These are phyloP conservation scores for Pythium sukuiense DNA, from an alignment of 352 stramenopile genomes.

Conservation along the genomic window DNA sequence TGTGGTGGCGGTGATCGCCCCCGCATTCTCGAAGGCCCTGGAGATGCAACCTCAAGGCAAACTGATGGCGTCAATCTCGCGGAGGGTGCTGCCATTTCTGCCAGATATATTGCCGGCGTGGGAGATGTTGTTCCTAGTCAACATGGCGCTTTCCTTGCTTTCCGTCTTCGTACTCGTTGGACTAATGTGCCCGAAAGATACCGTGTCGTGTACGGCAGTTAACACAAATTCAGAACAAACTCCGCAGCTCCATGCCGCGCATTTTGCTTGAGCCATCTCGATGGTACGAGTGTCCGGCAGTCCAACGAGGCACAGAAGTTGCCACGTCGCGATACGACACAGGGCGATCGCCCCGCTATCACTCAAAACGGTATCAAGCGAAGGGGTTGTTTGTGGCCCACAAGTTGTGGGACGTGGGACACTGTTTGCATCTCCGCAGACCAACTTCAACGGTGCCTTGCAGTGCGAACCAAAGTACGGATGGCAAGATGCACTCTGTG, in stretches of 20 bases:
- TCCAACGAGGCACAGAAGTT: no score
- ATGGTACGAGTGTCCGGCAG: no score
- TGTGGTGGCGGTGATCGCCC: slow-evolving; percentile 53
- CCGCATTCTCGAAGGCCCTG: slow-evolving; percentile 59
- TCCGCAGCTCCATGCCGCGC: neutral
- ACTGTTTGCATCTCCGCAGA: no score
- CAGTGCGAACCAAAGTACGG: no score
- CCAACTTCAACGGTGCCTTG: no score
- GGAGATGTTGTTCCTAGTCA: slow-evolving; percentile 45
- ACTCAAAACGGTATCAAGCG: no score
- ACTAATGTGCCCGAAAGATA: neutral
- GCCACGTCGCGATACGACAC: no score
- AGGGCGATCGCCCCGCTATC: no score
- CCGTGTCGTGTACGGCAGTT: no score
- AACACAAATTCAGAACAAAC: neutral
- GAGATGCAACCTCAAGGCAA: slow-evolving; percentile 47
- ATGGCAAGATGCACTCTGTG: no score
- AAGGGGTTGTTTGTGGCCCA: no score
- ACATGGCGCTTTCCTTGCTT: slow-evolving; percentile 40
- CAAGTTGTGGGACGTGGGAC: no score
- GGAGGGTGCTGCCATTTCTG: slow-evolving; percentile 60
- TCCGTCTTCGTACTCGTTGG: slow-evolving; percentile 41
- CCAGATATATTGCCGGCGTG: slow-evolving; percentile 46
- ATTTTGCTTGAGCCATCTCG: neutral
- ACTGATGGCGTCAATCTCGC: slow-evolving; percentile 58